Conservation (phyloP, 192 early-diverging fungal genomes). For the Jimgerdemannia lactiflua region DNA sequence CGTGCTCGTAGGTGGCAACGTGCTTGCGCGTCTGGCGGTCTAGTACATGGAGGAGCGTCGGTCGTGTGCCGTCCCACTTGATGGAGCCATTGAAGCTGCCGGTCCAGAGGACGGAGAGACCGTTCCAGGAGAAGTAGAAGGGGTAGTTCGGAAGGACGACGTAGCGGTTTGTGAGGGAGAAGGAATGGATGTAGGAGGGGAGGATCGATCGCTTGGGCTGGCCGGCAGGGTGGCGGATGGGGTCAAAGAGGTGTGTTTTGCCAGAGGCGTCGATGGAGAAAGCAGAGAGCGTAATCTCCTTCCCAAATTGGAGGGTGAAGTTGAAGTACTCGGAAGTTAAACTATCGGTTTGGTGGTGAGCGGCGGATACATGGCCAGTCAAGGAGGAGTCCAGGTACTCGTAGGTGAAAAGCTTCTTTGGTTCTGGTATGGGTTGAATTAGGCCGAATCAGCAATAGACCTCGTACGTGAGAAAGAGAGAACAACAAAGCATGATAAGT, state of each 20-base stretch:
- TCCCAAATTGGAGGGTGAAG: slow-evolving; percentile 27
- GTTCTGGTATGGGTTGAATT: not conserved
- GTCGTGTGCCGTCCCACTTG: slow-evolving; percentile 37
- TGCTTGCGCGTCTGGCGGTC: slow-evolving; percentile 33
- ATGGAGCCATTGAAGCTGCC: slow-evolving; percentile 36
- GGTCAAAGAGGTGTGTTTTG: slow-evolving; percentile 17
- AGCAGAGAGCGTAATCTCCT: slow-evolving; percentile 23
- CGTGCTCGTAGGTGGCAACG: slow-evolving; percentile 40
- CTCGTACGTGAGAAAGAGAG: not conserved
- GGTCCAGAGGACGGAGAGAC: slow-evolving; percentile 34
- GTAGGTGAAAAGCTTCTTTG: slow-evolving; percentile 32
- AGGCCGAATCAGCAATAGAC: not conserved
- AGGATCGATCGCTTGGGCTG: slow-evolving; percentile 16
- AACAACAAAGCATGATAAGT: not conserved
- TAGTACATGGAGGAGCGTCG: slow-evolving; percentile 40
- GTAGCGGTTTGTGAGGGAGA: slow-evolving; percentile 39
- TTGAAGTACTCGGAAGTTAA: slow-evolving; percentile 31
- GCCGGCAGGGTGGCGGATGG: slow-evolving; percentile 25
- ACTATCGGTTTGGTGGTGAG: slow-evolving; percentile 37
- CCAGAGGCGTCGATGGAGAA: slow-evolving; percentile 16
- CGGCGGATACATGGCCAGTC: slow-evolving; percentile 30
- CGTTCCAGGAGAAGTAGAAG: slow-evolving; percentile 35
- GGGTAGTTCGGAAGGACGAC: slow-evolving; percentile 47
- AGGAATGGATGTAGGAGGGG: slow-evolving; percentile 46
- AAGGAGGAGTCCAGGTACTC: slow-evolving; percentile 18